Percentiles rank a stretch among this genome's conserved stretches.
These are phyloP conservation scores for Zalaria obscura DNA, from an alignment of 2,329 filamentous ascomycete species.

Conservation along the genomic window DNA sequence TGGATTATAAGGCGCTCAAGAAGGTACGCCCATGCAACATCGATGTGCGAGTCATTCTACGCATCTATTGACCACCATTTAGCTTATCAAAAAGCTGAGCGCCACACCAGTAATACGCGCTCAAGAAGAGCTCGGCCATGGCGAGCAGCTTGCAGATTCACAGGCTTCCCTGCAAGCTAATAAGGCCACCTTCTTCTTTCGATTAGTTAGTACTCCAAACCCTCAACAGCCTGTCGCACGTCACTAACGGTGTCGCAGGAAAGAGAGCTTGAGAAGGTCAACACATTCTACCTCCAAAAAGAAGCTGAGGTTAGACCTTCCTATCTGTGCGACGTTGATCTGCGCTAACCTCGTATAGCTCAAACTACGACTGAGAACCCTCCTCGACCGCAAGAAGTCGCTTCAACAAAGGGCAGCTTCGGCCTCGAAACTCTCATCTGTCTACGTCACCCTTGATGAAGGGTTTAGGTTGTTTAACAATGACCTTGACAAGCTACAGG, in stretches of 20 bases:
- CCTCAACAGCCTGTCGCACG: too few relatives aligned
- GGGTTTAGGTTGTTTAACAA: constrained; percentile 95
- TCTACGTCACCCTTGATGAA: constrained; percentile 89
- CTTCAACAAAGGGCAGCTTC: constrained; percentile 60
- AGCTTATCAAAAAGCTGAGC: constrained; percentile 98
- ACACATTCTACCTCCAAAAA: constrained; percentile 94
- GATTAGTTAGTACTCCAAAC: constrained; percentile 49
- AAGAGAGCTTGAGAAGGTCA: constrained; percentile 95
- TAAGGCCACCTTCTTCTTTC: constrained; percentile 97
- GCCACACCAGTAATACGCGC: constrained; percentile 74
- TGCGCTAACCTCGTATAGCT: constrained; percentile 42
- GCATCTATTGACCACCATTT: constrained; percentile 5
- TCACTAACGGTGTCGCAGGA: constrained; percentile 43
- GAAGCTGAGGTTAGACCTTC: constrained; percentile 68
- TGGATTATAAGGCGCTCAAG: constrained; percentile 98
- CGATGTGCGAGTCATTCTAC: too few relatives aligned
- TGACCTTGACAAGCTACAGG: constrained; percentile 84
- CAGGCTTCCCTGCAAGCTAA: constrained; percentile 87
- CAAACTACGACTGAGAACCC: constrained; percentile 78
- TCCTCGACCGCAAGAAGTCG: constrained; percentile 89
- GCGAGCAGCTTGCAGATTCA: constrained; percentile 47
- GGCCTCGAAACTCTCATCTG: constrained; percentile 75
- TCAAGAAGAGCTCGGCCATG: constrained; percentile 30
- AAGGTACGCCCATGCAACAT: constrained; percentile 48
- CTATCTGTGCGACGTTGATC: background rate